Percentiles rank a stretch among this genome's conserved stretches.
These are phyloP conservation scores for Emmonsiellopsis sp. DNA, from an alignment of 2,329 filamentous ascomycete species.

Conservation along the genomic window DNA sequence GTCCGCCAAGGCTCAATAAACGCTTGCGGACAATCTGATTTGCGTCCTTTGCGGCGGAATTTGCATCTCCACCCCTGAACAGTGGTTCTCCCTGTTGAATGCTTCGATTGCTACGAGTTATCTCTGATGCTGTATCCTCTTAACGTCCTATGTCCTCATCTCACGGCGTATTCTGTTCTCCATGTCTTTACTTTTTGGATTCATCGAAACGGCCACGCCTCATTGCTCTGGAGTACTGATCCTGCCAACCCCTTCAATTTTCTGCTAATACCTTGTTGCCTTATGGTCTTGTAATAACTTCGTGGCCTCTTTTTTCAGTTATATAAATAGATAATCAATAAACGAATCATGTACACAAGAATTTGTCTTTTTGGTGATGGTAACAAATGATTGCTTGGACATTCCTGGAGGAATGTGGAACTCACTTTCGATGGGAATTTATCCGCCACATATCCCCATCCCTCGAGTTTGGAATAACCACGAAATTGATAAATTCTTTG, in stretches of 20 bases:
- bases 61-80: background rate
- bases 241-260: background rate
- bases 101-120: background rate
- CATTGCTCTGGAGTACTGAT: background rate
- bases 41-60: background rate
- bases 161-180: background rate
- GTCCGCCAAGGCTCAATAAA: slow-evolving; percentile 10
- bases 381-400: background rate
- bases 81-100: too few relatives aligned
- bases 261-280: too few relatives aligned
- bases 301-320: too few relatives aligned
- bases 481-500: too few relatives aligned
- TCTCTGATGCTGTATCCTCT: background rate
- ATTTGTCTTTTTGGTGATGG: too few relatives aligned
- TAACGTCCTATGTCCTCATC: background rate
- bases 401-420: too few relatives aligned
- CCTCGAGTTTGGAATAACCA: too few relatives aligned
- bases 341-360: too few relatives aligned
- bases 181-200: background rate
- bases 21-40: background rate
- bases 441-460: background rate
- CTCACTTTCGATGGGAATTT: background rate
- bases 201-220: background rate
- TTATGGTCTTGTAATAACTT: too few relatives aligned
- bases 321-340: too few relatives aligned